Percentiles rank a stretch among this genome's conserved stretches.
Conservation (phyloP, 441 rosid species). For the Populus hybrid region DNA sequence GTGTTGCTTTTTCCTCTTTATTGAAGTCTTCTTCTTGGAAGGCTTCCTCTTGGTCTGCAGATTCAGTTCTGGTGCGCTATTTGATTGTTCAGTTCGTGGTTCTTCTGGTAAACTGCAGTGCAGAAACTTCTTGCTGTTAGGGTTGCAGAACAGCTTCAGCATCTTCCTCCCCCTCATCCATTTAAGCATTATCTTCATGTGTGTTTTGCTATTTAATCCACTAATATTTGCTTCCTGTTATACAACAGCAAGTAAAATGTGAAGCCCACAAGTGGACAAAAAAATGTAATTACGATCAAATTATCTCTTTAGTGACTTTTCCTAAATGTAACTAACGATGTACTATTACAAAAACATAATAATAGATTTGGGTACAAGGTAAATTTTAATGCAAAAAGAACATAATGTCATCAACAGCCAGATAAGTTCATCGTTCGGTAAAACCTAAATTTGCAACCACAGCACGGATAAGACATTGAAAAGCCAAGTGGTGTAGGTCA, state of each 20-base stretch:
- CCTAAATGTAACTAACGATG: background rate
- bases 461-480: background rate
- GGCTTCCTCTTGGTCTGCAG: conserved; percentile 27
- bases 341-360: background rate
- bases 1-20: conserved; percentile 33
- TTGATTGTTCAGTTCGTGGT: conserved; percentile 36
- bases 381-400: background rate
- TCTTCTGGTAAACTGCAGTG: conserved; percentile 71
- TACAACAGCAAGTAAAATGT: conserved; percentile 1
- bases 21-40: conserved; percentile 4
- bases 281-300: background rate
- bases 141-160: conserved; percentile 81
- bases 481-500: background rate
- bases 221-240: conserved; percentile 63
- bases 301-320: background rate
- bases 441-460: background rate
- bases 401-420: background rate
- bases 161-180: conserved; percentile 95
- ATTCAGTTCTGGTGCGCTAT: conserved; percentile 16
- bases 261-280: background rate
- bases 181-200: conserved; percentile 89
- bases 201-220: conserved; percentile 83
- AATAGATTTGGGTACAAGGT: background rate
- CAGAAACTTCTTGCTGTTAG: conserved; percentile 66
- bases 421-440: background rate